Conservation (phyloP, 164 flowering plant species). For the Aristolochia contorta region DNA sequence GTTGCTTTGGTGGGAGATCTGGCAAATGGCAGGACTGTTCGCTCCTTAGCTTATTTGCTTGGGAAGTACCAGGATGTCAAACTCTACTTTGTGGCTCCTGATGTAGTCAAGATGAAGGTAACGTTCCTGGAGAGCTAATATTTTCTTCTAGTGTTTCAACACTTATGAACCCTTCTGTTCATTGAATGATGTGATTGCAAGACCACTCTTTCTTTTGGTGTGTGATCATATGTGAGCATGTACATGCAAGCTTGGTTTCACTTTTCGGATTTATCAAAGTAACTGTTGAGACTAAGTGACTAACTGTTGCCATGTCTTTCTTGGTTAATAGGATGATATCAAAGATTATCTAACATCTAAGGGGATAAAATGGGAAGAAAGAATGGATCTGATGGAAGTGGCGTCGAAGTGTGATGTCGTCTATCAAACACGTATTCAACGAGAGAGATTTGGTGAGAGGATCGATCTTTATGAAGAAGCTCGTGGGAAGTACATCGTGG, state of each 20-base stretch:
- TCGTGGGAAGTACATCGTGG: conserved; percentile 89
- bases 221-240: no score
- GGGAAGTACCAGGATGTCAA: conserved; percentile 76
- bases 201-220: no score
- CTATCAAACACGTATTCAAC: conserved; percentile 97
- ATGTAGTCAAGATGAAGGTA: conserved; percentile 97
- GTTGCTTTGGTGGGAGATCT: conserved; percentile 98
- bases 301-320: background rate
- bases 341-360: conserved; percentile 65
- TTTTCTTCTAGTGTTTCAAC: background rate
- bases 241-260: no score
- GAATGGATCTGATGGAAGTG: conserved; percentile 74
- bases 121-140: background rate
- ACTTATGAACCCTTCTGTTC: no score
- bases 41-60: conserved; percentile 88
- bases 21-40: conserved; percentile 96
- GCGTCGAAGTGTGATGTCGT: conserved; percentile 91
- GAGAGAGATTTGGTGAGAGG: conserved; percentile 84
- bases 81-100: conserved; percentile 87
- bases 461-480: conserved; percentile 81
- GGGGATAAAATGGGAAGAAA: conserved; percentile 92
- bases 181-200: no score
- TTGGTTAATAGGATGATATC: conserved; percentile 66
- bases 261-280: no score
- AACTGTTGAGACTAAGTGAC: background rate